Evolutionary conservation across 441 rosid species (phyloP), one percentile per base, ranked within the genome.

Genomic region (Gossypium schwendimanii): DNA sequence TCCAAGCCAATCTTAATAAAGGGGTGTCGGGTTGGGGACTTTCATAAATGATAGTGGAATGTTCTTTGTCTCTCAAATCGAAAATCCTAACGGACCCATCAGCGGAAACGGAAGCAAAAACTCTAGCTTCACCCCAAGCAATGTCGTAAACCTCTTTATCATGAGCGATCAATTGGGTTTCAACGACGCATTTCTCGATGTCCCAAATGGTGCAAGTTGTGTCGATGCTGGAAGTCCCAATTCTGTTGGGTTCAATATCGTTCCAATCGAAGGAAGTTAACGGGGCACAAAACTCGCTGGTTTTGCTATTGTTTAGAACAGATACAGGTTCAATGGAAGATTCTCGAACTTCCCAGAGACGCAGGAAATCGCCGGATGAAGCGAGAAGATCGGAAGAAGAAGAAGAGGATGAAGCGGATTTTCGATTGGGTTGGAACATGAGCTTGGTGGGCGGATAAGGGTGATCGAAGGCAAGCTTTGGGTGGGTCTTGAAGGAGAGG

Each of bases 191-290:
- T 68, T 82, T 88, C 72, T 94, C 97, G 18, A 94, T 83, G 75
- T 94, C 98, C 98, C 98, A 94, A 53, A 94, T 84, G 1, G 97
- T 94, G 71, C 97, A 94, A 0, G 98, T 94, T 4, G 98, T 94
- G 58, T 94, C 97, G 65, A 94, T 92, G 72, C 97, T 90, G 59
- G 86, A 92, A 9, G 97, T 92, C 5, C 96, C 98, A n/a, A 94
- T 75, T n/a, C 98, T 77, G 71, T 87, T 90, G 6, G 97, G 97
- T 78, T 94, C 98, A 0, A 92, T 77, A 57, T 89, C 96, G 83
- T 94, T 94, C 98, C 98, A 94, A 60, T 94, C 97, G 76, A 92
- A 94, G n/a, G 98, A 94, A 9, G 98, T 94, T 77, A 94, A 74
- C 6, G 97, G 97, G 6, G 97, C 97, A 54, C 94, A 91, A 72